phyloP scores from a whole-genome alignment of 345 rosid genomes.

The Noccaea bulbosa region DNA sequence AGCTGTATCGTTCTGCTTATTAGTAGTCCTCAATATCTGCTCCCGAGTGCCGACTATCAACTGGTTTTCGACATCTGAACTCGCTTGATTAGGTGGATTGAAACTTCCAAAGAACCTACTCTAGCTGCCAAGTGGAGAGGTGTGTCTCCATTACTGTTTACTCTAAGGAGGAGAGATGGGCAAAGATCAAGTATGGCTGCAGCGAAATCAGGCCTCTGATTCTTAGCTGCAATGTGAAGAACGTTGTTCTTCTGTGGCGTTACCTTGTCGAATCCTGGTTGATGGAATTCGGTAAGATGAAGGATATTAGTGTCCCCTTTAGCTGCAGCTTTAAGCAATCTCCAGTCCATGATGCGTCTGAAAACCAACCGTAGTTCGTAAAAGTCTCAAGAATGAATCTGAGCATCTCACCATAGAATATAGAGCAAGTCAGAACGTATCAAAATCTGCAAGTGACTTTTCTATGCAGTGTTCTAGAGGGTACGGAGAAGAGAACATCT shows the following conservation, averaged over 20 bases:
- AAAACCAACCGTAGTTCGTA: slow-evolving; percentile 1
- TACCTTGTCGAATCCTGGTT: slow-evolving; percentile 23
- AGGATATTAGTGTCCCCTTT: slow-evolving; percentile 28
- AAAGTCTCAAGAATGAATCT: background rate
- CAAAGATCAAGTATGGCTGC: slow-evolving; percentile 25
- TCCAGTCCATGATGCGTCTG: slow-evolving; percentile 35
- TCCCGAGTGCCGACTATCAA: background rate
- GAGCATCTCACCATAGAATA: too few species aligned
- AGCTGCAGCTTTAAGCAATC: slow-evolving; percentile 33
- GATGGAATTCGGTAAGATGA: background rate
- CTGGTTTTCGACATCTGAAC: slow-evolving; percentile 31
- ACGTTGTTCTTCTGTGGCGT: slow-evolving; percentile 46
- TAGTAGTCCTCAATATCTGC: slow-evolving; percentile 37
- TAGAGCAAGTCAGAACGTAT: background rate
- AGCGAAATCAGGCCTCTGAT: slow-evolving; percentile 28
- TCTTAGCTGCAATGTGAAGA: slow-evolving; percentile 47
- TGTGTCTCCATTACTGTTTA: slow-evolving; percentile 48
- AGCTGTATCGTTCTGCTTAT: slow-evolving; percentile 34
- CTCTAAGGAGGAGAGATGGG: slow-evolving; percentile 38
- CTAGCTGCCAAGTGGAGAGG: slow-evolving; percentile 50
- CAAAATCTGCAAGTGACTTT: slow-evolving; percentile 1
- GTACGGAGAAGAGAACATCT: background rate
- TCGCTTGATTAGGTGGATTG: background rate
- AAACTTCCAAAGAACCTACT: slow-evolving; percentile 37
- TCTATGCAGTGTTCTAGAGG: background rate